These are phyloP conservation scores for Fusarium haematococcum DNA, from an alignment of 2,329 filamentous ascomycete genomes.

Conservation along the genomic window DNA sequence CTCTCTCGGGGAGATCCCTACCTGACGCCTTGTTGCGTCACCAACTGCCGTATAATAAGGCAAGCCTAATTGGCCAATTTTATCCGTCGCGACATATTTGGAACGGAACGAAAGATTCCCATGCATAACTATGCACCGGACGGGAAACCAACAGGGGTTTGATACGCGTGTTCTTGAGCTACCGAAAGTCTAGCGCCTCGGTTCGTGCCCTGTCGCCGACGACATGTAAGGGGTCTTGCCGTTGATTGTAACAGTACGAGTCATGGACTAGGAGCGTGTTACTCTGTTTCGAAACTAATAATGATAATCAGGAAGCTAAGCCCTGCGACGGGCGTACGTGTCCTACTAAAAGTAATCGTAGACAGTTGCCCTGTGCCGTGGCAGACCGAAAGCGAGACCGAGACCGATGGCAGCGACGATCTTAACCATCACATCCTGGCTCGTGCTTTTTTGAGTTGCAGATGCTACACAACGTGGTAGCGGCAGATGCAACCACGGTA, in stretches of 20 bases:
- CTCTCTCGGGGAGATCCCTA: background rate
- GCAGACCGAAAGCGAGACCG: background rate
- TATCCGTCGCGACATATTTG: background rate
- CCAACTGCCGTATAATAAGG: background rate
- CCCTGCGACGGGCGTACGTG: background rate
- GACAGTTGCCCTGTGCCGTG: background rate
- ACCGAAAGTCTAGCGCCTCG: background rate
- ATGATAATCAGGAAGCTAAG: background rate
- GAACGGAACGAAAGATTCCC: background rate
- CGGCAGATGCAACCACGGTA: background rate
- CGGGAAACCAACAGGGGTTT: background rate
- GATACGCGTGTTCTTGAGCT: background rate
- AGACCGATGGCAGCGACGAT: background rate
- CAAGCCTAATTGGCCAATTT: background rate
- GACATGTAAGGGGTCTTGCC: background rate
- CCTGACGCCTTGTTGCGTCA: background rate
- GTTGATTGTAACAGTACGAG: background rate
- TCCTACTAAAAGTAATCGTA: background rate
- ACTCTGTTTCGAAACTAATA: background rate
- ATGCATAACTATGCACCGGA: background rate
- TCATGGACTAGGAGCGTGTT: background rate
- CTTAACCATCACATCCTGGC: background rate
- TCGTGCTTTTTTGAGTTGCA: background rate
- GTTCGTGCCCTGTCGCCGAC: too few species aligned
- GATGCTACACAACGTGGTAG: background rate